phyloP scores from a whole-genome alignment of 139 green algal genomes.

The Spirogloea muscicola region DNA sequence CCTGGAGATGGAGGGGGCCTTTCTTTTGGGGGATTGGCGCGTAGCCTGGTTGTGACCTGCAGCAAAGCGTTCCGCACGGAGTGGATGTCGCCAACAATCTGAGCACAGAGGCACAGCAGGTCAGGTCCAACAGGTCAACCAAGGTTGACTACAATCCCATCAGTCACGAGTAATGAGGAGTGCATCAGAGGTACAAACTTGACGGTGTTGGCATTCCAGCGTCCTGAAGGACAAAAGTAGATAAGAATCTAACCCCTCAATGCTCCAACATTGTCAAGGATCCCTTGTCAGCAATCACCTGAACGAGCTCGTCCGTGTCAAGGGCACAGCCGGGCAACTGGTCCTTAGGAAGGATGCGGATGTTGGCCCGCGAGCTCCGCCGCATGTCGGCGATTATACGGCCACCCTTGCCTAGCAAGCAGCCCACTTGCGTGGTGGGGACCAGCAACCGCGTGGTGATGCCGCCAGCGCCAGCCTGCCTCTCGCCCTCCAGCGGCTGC shows the following conservation, averaged over 20 bases:
- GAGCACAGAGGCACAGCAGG: not conserved
- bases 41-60: slow-evolving; percentile 1
- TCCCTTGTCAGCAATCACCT: too few species aligned
- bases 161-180: too few species aligned
- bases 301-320: slow-evolving; percentile 32
- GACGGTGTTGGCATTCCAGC: too few species aligned
- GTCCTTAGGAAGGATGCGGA: slow-evolving; percentile 31
- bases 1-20: not conserved
- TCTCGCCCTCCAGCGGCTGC: not conserved
- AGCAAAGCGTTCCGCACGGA: not conserved
- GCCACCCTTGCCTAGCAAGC: slow-evolving; percentile 42
- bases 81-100: not conserved
- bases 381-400: slow-evolving; percentile 38
- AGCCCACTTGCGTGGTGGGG: slow-evolving; percentile 26
- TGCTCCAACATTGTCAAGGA: too few species aligned
- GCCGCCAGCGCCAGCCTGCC: not conserved
- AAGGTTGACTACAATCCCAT: too few species aligned
- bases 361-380: slow-evolving; percentile 1
- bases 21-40: slow-evolving; percentile 5
- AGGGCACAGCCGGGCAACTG: slow-evolving; percentile 18
- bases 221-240: too few species aligned
- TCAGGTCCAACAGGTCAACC: too few species aligned
- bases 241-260: too few species aligned
- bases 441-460: slow-evolving; percentile 17
- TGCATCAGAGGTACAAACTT: too few species aligned